phyloP scores from a whole-genome alignment of 2,329 filamentous ascomycete species.

The Bertia moriformis region DNA sequence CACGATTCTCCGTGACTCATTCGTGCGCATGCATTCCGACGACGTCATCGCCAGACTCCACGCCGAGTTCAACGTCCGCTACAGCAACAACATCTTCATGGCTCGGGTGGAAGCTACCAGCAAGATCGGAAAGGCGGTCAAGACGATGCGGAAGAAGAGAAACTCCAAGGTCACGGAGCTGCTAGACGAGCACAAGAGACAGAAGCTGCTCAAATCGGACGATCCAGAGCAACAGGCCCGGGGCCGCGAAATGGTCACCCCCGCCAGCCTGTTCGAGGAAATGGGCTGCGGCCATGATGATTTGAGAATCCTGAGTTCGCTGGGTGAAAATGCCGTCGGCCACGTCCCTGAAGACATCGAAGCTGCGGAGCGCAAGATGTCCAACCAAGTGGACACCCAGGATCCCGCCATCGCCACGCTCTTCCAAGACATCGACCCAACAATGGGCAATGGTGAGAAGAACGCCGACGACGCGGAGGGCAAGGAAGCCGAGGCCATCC shows the following conservation, averaged over 20 bases:
- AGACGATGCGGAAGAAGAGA: slow-evolving; percentile 20
- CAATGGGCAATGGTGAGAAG: background rate
- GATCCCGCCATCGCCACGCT: background rate
- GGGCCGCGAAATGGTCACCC: slow-evolving; percentile 51
- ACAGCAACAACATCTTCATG: slow-evolving; percentile 66
- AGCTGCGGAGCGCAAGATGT: background rate
- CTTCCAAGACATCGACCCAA: background rate
- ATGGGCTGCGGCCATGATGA: background rate
- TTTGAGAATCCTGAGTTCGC: background rate
- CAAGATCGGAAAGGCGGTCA: slow-evolving; percentile 25
- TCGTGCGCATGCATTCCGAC: slow-evolving; percentile 82
- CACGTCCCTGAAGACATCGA: background rate
- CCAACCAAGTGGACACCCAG: background rate
- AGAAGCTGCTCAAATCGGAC: slow-evolving; percentile 52
- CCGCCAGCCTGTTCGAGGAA: background rate
- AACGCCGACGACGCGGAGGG: background rate
- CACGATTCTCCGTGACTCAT: slow-evolving; percentile 69
- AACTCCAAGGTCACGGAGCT: slow-evolving; percentile 41
- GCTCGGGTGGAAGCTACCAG: slow-evolving; percentile 35
- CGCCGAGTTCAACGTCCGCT: slow-evolving; percentile 68
- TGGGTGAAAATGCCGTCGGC: background rate
- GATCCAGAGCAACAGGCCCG: slow-evolving; percentile 51
- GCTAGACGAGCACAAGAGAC: slow-evolving; percentile 54
- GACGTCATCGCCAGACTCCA: slow-evolving; percentile 71
- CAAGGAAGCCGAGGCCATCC: background rate